Conservation (phyloP, 805 yeast species). For the Saccharomycopsis olivae region DNA sequence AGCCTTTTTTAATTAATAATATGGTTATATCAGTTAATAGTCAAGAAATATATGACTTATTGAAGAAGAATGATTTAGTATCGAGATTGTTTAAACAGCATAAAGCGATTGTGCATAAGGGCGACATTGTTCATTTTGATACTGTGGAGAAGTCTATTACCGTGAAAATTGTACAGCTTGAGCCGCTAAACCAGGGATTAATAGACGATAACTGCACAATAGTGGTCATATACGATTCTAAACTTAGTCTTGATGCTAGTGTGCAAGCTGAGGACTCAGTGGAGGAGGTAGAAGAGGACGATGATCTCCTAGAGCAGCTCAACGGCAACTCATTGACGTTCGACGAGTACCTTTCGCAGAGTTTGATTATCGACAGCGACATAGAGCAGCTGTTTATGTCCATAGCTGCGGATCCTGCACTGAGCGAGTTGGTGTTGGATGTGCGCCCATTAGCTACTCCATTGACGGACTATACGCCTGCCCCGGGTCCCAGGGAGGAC, state of each 20-base stretch:
- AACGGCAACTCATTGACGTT: background rate
- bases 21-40: conserved; percentile 1
- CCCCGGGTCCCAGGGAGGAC: conserved; percentile 29
- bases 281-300: background rate
- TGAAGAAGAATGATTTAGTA: background rate
- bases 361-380: background rate
- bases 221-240: conserved; percentile 33
- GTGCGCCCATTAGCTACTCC: background rate
- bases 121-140: too few species aligned
- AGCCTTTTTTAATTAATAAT: background rate
- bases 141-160: background rate
- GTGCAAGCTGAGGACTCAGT: background rate
- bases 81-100: background rate
- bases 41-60: conserved; percentile 1
- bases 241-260: background rate
- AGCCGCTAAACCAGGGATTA: conserved; percentile 64
- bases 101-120: background rate
- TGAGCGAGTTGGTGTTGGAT: background rate
- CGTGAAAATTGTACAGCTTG: conserved; percentile 36
- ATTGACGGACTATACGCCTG: conserved; percentile 12
- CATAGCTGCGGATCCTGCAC: background rate
- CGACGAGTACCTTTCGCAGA: conserved; percentile 1
- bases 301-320: background rate
- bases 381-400: background rate
- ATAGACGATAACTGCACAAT: conserved; percentile 38